Conservation (phyloP, 352 stramenopile species). For the Phytopythium delawarense region DNA sequence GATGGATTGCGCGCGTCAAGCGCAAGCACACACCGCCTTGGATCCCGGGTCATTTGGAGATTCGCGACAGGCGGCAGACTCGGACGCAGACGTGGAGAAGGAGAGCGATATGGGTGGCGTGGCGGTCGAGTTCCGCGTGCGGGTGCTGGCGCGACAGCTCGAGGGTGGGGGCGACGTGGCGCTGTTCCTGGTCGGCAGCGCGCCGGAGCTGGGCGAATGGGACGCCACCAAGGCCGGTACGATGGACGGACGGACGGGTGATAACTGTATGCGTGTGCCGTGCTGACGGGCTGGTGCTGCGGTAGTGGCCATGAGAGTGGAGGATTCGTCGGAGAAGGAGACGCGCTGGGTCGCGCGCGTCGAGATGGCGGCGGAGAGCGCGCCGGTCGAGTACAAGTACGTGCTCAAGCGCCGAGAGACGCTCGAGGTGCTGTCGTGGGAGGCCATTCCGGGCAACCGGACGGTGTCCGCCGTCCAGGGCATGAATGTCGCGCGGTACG, state of each 20-base stretch:
- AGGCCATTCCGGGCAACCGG: constrained; percentile 65
- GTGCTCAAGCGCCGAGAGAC: constrained; percentile 37
- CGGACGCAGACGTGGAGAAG: not conserved
- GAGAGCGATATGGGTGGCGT: not conserved
- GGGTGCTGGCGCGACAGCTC: constrained; percentile 17
- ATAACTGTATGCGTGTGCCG: too few species aligned
- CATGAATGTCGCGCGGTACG: constrained; percentile 58
- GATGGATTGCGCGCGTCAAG: constrained; percentile 4
- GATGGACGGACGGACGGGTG: not conserved
- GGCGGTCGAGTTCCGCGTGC: constrained; percentile 31
- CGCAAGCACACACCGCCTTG: not conserved
- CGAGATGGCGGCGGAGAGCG: constrained; percentile 14
- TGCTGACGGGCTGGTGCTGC: not conserved
- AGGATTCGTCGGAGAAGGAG: constrained; percentile 22
- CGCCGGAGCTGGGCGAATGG: constrained; percentile 56
- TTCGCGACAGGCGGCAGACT: not conserved
- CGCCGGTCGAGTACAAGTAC: constrained; percentile 80
- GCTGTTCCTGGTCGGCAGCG: constrained; percentile 54
- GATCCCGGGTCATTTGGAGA: not conserved
- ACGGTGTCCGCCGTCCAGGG: constrained; percentile 40
- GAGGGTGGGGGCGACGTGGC: constrained; percentile 6
- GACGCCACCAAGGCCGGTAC: constrained; percentile 35
- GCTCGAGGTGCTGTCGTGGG: constrained; percentile 57
- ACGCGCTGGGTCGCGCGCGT: constrained; percentile 37
- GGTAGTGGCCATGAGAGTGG: constrained; percentile 47